A percentile compares a stretch with the other conserved stretches of the same genome.
Evolutionary conservation across 2,329 filamentous ascomycete species (phyloP).

Genomic region (Westerdykella ornata): DNA sequence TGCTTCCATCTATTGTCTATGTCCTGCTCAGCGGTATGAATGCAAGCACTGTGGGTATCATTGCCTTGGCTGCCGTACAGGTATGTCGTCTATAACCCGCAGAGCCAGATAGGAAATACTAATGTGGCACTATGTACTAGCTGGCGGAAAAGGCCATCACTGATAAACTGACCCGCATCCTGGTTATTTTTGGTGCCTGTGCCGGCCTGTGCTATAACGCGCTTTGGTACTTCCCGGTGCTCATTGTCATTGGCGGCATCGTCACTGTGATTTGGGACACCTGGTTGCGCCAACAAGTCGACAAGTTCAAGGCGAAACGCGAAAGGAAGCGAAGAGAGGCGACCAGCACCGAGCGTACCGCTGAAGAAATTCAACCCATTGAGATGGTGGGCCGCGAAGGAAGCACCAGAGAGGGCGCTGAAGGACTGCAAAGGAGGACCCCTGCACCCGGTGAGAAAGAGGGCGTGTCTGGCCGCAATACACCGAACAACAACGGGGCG

Average conservation of each 20-base stretch:
- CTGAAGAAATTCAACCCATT: constrained; percentile 10
- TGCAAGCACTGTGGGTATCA: constrained; percentile 63
- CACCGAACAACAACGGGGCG: neutral
- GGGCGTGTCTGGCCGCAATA: neutral
- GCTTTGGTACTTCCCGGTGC: constrained; percentile 65
- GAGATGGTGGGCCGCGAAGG: constrained; percentile 10
- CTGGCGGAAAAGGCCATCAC: constrained; percentile 62
- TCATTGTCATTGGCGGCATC: constrained; percentile 54
- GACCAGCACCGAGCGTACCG: constrained; percentile 14
- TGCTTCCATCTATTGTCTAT: constrained; percentile 57
- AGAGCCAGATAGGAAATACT: neutral
- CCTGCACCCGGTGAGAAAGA: constrained; percentile 16
- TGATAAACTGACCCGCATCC: constrained; percentile 54
- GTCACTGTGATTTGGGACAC: constrained; percentile 52
- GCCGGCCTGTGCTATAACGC: constrained; percentile 65
- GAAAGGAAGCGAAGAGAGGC: constrained; percentile 11
- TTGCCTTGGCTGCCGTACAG: constrained; percentile 61
- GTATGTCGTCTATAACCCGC: constrained; percentile 4
- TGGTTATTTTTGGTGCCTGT: constrained; percentile 58
- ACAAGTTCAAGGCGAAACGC: constrained; percentile 21
- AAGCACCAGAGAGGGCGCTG: constrained; percentile 2
- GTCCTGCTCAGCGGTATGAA: constrained; percentile 66
- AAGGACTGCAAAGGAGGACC: constrained; percentile 9
- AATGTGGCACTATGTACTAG: too few species aligned
- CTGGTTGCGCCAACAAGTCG: constrained; percentile 43